Evolutionary conservation across 2,329 filamentous ascomycete species (phyloP), one percentile per base, ranked within the genome.

Genomic region (Colletotrichum sp.): DNA sequence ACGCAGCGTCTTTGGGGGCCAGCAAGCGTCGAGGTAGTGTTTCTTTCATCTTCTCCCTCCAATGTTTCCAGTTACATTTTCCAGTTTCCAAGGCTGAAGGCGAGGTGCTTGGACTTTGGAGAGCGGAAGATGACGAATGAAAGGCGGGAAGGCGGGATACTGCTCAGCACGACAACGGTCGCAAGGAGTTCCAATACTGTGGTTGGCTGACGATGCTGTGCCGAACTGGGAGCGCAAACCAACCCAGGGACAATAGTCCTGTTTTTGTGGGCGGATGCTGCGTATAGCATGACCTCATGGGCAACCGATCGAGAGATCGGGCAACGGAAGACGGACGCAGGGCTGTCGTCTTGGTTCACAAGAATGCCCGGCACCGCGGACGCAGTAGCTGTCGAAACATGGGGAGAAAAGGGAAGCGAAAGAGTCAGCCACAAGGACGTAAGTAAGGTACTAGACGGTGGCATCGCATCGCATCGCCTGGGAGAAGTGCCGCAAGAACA

Each of bases 401-500:
- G 16, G 12, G 44, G 36, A 39, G 48, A n/a, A 22, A 18, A 28
- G 66, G 48, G 28, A 48, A 48, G 32, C n/a, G 34, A 32, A 63
- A 55, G 36, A 30, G 67, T 67, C 72, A 72, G 69, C 68, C 72
- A 68, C 72, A 63, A 63, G 60, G 64, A 52, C 48, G 70, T 73
- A 64, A 44, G 16, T 18, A 44, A 44, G 18, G 39, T 44, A n/a
- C 39, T 44, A 22, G 44, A 52, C 44, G 44, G 44, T 13, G 13
- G 44, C 44, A 52, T 52, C 44, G 44, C 39, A 44, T 44, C 39
- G 73, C 28, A 75, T 68, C 32, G 55, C 39, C 36, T 28, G 36
- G 26, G 62, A 28, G 62, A 62, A 72, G 62, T 72, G 68, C 64
- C 72, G 63, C 72, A 72, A 55, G 15, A 68, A 68, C 30, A 32